phyloP scores from a whole-genome alignment of 1,284 basidiomycete species.

The Somion occarium region DNA sequence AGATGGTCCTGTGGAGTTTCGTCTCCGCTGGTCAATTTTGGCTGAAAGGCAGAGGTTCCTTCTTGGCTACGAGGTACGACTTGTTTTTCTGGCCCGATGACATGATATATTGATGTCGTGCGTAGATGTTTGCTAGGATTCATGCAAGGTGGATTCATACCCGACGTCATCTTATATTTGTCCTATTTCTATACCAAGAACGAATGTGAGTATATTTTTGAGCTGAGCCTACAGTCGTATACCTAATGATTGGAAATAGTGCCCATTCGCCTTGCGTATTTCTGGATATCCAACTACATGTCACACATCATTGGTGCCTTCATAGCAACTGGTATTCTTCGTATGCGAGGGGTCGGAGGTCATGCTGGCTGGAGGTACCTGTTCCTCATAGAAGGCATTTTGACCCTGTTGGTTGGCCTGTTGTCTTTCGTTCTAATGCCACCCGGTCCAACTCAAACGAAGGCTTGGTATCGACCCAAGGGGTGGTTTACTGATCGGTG shows the following conservation, averaged over 20 bases:
- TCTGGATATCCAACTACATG: conserved; percentile 61
- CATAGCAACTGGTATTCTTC: conserved; percentile 59
- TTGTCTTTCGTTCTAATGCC: conserved; percentile 68
- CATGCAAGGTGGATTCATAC: conserved; percentile 61
- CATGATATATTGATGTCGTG: too few species aligned
- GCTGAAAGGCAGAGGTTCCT: conserved; percentile 50
- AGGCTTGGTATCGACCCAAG: conserved; percentile 59
- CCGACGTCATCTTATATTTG: conserved; percentile 61
- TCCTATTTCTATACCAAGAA: conserved; percentile 70
- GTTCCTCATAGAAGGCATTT: conserved; percentile 49
- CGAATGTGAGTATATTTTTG: conserved; percentile 36
- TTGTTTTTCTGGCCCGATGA: too few species aligned
- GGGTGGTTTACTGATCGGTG: conserved; percentile 63
- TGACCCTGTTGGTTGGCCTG: conserved; percentile 56
- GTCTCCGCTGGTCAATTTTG: conserved; percentile 62
- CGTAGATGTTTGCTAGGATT: conserved; percentile 38
- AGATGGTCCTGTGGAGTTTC: conserved; percentile 53
- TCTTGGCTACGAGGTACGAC: conserved; percentile 40
- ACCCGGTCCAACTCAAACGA: conserved; percentile 63
- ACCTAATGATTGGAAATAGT: too few species aligned
- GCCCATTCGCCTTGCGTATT: conserved; percentile 59
- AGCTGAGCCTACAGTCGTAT: too few species aligned
- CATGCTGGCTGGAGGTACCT: conserved; percentile 56
- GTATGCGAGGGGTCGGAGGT: conserved; percentile 52
- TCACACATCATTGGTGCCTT: conserved; percentile 54